phyloP scores from a whole-genome alignment of 192 early-diverging fungal species.

The Coemansia sp. region DNA sequence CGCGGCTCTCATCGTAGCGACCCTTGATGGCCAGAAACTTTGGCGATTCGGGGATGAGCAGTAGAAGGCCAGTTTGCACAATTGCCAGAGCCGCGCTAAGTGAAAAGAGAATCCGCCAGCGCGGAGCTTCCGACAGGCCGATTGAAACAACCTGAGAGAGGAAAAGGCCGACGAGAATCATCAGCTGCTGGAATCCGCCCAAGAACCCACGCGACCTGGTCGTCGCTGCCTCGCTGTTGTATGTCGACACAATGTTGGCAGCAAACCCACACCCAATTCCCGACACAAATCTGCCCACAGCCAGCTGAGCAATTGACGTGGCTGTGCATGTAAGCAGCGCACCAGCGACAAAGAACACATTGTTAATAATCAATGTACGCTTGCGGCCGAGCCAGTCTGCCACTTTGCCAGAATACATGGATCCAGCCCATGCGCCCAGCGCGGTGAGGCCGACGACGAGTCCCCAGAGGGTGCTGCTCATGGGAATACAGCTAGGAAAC shows the following conservation, averaged over 20 bases:
- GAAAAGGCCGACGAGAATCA: slow-evolving; percentile 79
- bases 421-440: slow-evolving; percentile 75
- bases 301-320: slow-evolving; percentile 47
- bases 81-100: slow-evolving; percentile 59
- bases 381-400: slow-evolving; percentile 71
- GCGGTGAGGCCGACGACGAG: slow-evolving; percentile 57
- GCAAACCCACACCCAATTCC: slow-evolving; percentile 77
- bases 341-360: slow-evolving; percentile 61
- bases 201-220: slow-evolving; percentile 65
- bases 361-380: slow-evolving; percentile 64
- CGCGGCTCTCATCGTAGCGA: slow-evolving; percentile 54
- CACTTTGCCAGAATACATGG: slow-evolving; percentile 61
- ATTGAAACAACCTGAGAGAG: slow-evolving; percentile 67
- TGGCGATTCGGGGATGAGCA: slow-evolving; percentile 78
- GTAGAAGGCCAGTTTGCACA: slow-evolving; percentile 63
- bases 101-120: slow-evolving; percentile 74
- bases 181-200: slow-evolving; percentile 82
- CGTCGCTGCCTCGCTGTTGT: slow-evolving; percentile 76
- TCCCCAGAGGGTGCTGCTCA: slow-evolving; percentile 62
- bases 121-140: slow-evolving; percentile 56
- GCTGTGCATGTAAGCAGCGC: slow-evolving; percentile 63
- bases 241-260: slow-evolving; percentile 76
- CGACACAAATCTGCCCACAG: slow-evolving; percentile 66
- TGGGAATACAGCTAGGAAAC: slow-evolving; percentile 67
- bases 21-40: slow-evolving; percentile 61